A percentile compares a stretch with the other conserved stretches of the same genome.
Conservation (phyloP, 805 yeast genomes). For the Schizosaccharomyces osmophilus region DNA sequence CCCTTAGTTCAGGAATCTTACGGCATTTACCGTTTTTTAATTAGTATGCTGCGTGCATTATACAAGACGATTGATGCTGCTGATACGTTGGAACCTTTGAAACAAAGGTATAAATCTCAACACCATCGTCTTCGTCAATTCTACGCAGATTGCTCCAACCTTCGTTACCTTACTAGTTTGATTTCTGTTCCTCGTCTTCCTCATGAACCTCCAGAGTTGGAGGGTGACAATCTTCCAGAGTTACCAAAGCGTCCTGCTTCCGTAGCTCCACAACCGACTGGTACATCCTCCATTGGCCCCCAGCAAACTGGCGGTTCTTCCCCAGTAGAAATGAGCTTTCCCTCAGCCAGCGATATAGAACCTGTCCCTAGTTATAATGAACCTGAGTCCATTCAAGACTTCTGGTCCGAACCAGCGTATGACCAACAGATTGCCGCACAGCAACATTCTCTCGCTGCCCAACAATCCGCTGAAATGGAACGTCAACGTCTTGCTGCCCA, state of each 20-base stretch:
- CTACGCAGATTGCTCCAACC: slow-evolving; percentile 70
- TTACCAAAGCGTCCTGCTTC: slow-evolving; percentile 18
- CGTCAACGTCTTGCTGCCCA: slow-evolving; percentile 43
- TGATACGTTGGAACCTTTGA: slow-evolving; percentile 53
- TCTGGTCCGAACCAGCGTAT: slow-evolving; percentile 15
- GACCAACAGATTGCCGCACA: background rate
- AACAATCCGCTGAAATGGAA: slow-evolving; percentile 37
- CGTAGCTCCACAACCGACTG: slow-evolving; percentile 7
- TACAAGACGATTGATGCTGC: slow-evolving; percentile 45
- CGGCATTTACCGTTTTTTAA: slow-evolving; percentile 73
- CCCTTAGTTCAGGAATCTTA: slow-evolving; percentile 79
- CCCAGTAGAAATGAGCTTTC: background rate
- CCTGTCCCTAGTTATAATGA: slow-evolving; percentile 9
- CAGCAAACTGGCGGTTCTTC: background rate
- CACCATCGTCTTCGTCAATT: slow-evolving; percentile 50
- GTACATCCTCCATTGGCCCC: slow-evolving; percentile 9
- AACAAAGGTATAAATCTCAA: slow-evolving; percentile 47
- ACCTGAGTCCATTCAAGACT: slow-evolving; percentile 18
- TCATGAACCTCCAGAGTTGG: slow-evolving; percentile 34
- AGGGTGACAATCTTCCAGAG: slow-evolving; percentile 17
- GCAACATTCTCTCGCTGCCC: slow-evolving; percentile 16
- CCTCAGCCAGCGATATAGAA: background rate
- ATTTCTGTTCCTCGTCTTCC: slow-evolving; percentile 54
- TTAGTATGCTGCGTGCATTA: slow-evolving; percentile 78
- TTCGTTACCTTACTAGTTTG: slow-evolving; percentile 56